Conservation (phyloP, 495 filamentous ascomycete genomes). For the Haplographium delicatum region DNA sequence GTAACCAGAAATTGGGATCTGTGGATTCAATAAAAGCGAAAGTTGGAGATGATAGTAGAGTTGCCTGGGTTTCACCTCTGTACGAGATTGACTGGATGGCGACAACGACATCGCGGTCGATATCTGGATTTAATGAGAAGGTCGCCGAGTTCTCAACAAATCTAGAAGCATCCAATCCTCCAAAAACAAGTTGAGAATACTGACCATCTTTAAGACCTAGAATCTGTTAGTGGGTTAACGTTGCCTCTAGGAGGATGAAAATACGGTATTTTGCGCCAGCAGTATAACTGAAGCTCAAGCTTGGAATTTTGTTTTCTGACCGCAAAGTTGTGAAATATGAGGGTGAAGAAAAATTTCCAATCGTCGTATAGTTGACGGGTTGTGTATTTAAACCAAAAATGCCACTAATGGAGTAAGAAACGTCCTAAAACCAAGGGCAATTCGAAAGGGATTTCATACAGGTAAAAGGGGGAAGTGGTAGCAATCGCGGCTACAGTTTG, state of each 20-base stretch:
- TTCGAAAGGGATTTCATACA: constrained; percentile 26
- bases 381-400: constrained; percentile 19
- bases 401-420: constrained; percentile 17
- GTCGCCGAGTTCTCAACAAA: constrained; percentile 41
- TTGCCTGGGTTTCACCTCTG: constrained; percentile 13
- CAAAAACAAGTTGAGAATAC: constrained; percentile 47
- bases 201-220: constrained; percentile 42
- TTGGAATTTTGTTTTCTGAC: constrained; percentile 42
- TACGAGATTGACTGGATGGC: constrained; percentile 41
- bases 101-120: constrained; percentile 43
- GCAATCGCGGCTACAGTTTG: constrained; percentile 43
- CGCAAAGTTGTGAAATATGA: constrained; percentile 46
- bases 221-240: constrained; percentile 16
- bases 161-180: constrained; percentile 48
- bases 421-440: not conserved
- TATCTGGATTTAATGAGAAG: constrained; percentile 38
- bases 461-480: constrained; percentile 41
- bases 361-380: constrained; percentile 29
- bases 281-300: constrained; percentile 52
- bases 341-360: constrained; percentile 28
- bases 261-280: constrained; percentile 48
- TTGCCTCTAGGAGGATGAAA: not conserved
- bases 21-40: constrained; percentile 49
- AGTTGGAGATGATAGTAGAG: constrained; percentile 28
- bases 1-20: constrained; percentile 51